Evolutionary conservation across 768 basidiomycete species (phyloP).

Genomic region (Termitomyces sp.): DNA sequence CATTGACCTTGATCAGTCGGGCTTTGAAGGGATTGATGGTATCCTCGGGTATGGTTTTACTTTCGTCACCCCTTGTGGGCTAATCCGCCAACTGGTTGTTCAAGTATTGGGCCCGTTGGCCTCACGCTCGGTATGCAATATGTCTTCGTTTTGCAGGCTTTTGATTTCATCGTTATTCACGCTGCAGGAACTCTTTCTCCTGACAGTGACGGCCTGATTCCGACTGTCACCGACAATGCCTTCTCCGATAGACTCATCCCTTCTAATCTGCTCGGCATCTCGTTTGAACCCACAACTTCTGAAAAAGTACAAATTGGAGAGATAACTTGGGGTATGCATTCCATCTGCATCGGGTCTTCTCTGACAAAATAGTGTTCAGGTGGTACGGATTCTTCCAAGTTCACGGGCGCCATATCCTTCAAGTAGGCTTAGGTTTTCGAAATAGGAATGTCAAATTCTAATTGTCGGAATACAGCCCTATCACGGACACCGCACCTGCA

Average conservation of each 20-base stretch:
- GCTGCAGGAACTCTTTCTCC: conserved; percentile 30
- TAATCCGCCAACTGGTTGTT: background rate
- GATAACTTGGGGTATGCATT: conserved; percentile 44
- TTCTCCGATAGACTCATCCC: conserved; percentile 37
- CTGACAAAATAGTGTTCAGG: conserved; percentile 21
- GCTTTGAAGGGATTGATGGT: conserved; percentile 53
- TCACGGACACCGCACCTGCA: conserved; percentile 45
- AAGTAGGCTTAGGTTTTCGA: conserved; percentile 25
- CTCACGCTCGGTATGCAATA: conserved; percentile 41
- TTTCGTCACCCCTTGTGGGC: background rate
- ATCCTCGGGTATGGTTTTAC: conserved; percentile 51
- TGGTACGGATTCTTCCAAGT: conserved; percentile 41
- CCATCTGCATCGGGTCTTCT: conserved; percentile 5
- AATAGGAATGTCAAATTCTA: background rate
- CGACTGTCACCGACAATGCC: conserved; percentile 58
- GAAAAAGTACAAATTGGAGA: conserved; percentile 40
- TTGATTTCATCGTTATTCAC: background rate
- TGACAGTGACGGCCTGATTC: conserved; percentile 28
- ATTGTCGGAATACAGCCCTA: conserved; percentile 27
- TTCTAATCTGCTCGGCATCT: conserved; percentile 42
- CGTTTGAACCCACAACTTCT: conserved; percentile 46
- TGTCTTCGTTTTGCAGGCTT: background rate
- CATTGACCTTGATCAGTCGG: conserved; percentile 26
- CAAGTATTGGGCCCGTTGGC: conserved; percentile 56
- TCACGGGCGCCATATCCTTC: conserved; percentile 40